Conservation (phyloP, 176 grass and related monocot species). For the Oryza glumipatula region DNA sequence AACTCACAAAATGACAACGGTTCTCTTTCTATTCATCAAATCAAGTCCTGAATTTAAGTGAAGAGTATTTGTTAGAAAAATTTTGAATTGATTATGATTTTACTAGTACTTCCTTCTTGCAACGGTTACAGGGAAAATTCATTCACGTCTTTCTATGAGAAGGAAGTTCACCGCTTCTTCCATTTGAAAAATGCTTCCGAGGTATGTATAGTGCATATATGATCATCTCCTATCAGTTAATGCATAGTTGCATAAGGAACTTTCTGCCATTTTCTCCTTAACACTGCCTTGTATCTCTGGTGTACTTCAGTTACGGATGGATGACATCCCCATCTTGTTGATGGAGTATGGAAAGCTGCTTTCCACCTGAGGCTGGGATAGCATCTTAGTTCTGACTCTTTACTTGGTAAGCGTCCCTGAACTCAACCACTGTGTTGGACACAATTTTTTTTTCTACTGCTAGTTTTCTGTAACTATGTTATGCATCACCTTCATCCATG, state of each 20-base stretch:
- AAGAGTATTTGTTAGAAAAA: background rate
- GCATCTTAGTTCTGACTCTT: constrained; percentile 1
- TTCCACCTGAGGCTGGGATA: constrained; percentile 41
- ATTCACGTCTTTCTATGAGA: constrained; percentile 32
- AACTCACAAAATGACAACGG: background rate
- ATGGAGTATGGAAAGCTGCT: constrained; percentile 72
- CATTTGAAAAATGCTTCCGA: constrained; percentile 82
- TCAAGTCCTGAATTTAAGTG: constrained; percentile 13
- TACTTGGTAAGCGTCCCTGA: constrained; percentile 21
- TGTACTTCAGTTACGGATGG: constrained; percentile 67
- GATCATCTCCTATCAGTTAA: background rate
- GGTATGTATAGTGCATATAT: constrained; percentile 39
- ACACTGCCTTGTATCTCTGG: constrained; percentile 18
- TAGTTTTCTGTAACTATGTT: background rate
- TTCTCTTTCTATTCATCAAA: background rate
- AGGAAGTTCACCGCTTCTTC: constrained; percentile 60
- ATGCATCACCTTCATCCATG: background rate
- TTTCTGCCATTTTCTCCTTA: constrained; percentile 16
- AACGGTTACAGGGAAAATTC: constrained; percentile 53
- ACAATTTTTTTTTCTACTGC: background rate
- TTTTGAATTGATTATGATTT: constrained; percentile 10
- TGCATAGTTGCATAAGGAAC: background rate
- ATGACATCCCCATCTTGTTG: constrained; percentile 77
- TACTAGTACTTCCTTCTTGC: background rate
- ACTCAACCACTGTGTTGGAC: background rate